Evolutionary conservation across 495 filamentous ascomycete genomes (phyloP).

Genomic region (Aspergillus wentii): DNA sequence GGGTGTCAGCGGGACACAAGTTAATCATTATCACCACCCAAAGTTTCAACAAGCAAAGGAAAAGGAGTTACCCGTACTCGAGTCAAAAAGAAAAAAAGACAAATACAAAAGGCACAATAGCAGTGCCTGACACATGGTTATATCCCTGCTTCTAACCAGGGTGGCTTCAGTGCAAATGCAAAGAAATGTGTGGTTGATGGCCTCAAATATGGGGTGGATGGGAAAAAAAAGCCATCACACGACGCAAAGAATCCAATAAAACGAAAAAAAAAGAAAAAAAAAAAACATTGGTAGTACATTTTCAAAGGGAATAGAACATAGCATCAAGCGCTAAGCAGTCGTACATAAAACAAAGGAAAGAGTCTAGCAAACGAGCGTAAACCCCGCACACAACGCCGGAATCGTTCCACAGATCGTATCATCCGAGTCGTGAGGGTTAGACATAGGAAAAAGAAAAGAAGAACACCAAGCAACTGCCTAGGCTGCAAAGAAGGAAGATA

Average conservation of each 20-base stretch:
- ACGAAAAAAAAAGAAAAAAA: slow-evolving; percentile 11
- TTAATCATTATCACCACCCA: neutral
- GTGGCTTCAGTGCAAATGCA: too few species aligned
- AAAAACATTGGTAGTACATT: too few species aligned
- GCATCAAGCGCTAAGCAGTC: slow-evolving; percentile 18
- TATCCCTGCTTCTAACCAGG: slow-evolving; percentile 23
- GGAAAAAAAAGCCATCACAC: slow-evolving; percentile 5
- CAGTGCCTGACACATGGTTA: slow-evolving; percentile 12
- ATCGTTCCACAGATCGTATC: slow-evolving; percentile 1
- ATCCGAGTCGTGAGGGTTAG: slow-evolving; percentile 16
- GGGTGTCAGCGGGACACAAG: neutral
- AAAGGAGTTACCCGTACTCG: neutral
- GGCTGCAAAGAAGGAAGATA: neutral
- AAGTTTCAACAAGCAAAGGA: neutral
- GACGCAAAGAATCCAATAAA: slow-evolving; percentile 17
- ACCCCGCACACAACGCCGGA: slow-evolving; percentile 5
- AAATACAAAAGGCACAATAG: slow-evolving; percentile 8
- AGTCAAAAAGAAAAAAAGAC: slow-evolving; percentile 8
- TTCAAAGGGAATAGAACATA: too few species aligned
- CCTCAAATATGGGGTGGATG: too few species aligned
- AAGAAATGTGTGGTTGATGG: too few species aligned
- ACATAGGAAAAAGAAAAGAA: slow-evolving; percentile 17
- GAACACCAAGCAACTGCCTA: slow-evolving; percentile 8
- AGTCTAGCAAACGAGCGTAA: slow-evolving; percentile 11
- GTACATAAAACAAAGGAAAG: slow-evolving; percentile 21